Evolutionary conservation across 2,329 filamentous ascomycete genomes (phyloP).

Genomic region (Penicillium digitatum): DNA sequence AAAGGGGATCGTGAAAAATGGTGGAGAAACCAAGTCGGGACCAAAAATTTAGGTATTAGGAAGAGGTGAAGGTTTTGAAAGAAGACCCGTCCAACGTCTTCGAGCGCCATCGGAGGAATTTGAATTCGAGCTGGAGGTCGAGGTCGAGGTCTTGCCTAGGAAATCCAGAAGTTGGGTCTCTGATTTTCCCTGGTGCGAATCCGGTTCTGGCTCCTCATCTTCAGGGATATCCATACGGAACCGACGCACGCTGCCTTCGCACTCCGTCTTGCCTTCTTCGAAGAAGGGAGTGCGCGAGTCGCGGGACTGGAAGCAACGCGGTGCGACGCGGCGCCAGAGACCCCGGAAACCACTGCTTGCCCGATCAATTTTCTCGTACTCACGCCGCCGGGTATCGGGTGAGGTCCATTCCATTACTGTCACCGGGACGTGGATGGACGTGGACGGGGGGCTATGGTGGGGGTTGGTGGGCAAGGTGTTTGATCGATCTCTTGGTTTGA

Average conservation of each 20-base stretch:
- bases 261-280: conserved; percentile 38
- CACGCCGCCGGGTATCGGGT: conserved; percentile 40
- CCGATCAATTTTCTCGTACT: conserved; percentile 54
- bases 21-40: not conserved
- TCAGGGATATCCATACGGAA: conserved; percentile 45
- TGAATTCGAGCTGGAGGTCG: not conserved
- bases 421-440: conserved; percentile 27
- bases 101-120: not conserved
- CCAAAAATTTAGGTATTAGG: not conserved
- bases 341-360: conserved; percentile 42
- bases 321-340: conserved; percentile 41
- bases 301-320: conserved; percentile 38
- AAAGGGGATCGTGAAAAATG: not conserved
- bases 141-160: not conserved
- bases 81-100: conserved; percentile 17
- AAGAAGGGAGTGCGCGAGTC: conserved; percentile 41
- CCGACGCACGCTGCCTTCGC: conserved; percentile 45
- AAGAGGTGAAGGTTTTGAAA: conserved; percentile 11
- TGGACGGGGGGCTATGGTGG: conserved; percentile 22
- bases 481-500: conserved; percentile 13
- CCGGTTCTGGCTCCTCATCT: conserved; percentile 22
- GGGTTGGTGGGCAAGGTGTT: conserved; percentile 16
- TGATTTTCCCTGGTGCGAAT: not conserved
- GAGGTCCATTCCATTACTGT: conserved; percentile 49
- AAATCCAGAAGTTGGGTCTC: conserved; percentile 12